These are phyloP conservation scores for Thermomyces lanuginosus DNA, from an alignment of 2,329 filamentous ascomycete genomes.

Conservation along the genomic window DNA sequence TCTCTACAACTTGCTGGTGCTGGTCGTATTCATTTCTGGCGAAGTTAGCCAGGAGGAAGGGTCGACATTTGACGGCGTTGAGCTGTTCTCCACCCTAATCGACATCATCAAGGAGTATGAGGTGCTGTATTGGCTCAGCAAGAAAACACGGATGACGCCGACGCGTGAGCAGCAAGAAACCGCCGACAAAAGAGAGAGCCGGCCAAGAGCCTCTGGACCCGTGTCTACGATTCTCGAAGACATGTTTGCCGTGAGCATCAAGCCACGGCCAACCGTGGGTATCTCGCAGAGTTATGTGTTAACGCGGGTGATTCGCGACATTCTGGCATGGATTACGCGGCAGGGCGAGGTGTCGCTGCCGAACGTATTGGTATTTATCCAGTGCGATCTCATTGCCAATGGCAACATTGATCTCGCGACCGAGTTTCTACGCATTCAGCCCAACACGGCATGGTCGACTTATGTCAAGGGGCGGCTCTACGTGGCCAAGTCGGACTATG, in stretches of 20 bases:
- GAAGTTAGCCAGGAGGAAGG: slow-evolving; percentile 61
- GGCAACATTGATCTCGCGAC: slow-evolving; percentile 49
- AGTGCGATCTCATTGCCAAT: slow-evolving; percentile 50
- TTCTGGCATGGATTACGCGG: slow-evolving; percentile 32
- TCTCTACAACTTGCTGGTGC: slow-evolving; percentile 64
- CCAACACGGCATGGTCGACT: slow-evolving; percentile 41
- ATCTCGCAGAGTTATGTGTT: slow-evolving; percentile 28
- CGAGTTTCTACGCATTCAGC: slow-evolving; percentile 51
- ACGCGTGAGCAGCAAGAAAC: slow-evolving; percentile 10
- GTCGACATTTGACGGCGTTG: slow-evolving; percentile 45
- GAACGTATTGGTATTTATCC: slow-evolving; percentile 48
- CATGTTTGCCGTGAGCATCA: slow-evolving; percentile 28
- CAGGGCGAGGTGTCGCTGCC: slow-evolving; percentile 40
- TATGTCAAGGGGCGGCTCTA: slow-evolving; percentile 76
- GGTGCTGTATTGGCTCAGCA: slow-evolving; percentile 48
- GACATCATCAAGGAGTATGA: slow-evolving; percentile 56
- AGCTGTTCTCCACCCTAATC: slow-evolving; percentile 48
- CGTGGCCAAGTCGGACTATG: slow-evolving; percentile 56
- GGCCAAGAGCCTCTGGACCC: slow-evolving; percentile 11
- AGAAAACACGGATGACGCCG: slow-evolving; percentile 21
- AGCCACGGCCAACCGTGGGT: slow-evolving; percentile 24
- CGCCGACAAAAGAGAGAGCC: slow-evolving; percentile 13
- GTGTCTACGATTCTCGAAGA: slow-evolving; percentile 27
- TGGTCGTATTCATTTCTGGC: slow-evolving; percentile 73
- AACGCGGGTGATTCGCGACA: slow-evolving; percentile 27